Evolutionary conservation across 805 yeast genomes (phyloP).

Genomic region (Saccharomycopsis oosterbeekiorum): DNA sequence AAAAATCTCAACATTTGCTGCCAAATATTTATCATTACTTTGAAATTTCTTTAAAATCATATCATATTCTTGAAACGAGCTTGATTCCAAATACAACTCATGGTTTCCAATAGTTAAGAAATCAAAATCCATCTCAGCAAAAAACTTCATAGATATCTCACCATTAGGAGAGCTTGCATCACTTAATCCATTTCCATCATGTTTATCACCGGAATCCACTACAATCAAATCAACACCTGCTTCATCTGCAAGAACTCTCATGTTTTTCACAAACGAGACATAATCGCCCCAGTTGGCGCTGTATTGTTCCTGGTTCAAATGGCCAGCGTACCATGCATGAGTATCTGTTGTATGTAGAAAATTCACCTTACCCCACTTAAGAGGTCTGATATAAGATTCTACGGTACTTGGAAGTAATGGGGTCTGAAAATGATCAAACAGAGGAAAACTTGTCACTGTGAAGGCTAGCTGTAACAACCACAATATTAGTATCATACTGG

Average conservation of each 20-base stretch:
- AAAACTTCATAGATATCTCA: conserved; percentile 45
- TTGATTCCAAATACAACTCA: conserved; percentile 65
- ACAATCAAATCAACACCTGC: conserved; percentile 54
- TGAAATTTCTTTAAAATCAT: conserved; percentile 45
- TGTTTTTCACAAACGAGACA: conserved; percentile 49
- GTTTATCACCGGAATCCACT: conserved; percentile 87
- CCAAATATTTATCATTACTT: conserved; percentile 44
- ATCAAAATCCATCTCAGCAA: conserved; percentile 61
- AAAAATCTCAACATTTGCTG: conserved; percentile 54
- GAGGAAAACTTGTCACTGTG: background rate
- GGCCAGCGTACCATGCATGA: conserved; percentile 96
- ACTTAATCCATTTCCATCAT: conserved; percentile 86
- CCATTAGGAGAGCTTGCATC: conserved; percentile 78
- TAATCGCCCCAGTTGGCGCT: conserved; percentile 92
- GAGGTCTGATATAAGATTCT: conserved; percentile 35
- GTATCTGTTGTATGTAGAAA: conserved; percentile 94
- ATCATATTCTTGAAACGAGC: conserved; percentile 57
- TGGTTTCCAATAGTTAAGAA: conserved; percentile 83
- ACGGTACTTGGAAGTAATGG: conserved; percentile 24
- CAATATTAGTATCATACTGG: background rate
- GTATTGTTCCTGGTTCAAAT: conserved; percentile 63
- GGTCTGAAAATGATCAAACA: background rate
- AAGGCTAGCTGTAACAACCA: background rate
- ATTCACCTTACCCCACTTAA: conserved; percentile 65
- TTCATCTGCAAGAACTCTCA: conserved; percentile 35